Percentiles rank a stretch among this genome's conserved stretches.
Evolutionary conservation across 108 stramenopile species (phyloP).

Genomic region (Skeletonema marinoi): DNA sequence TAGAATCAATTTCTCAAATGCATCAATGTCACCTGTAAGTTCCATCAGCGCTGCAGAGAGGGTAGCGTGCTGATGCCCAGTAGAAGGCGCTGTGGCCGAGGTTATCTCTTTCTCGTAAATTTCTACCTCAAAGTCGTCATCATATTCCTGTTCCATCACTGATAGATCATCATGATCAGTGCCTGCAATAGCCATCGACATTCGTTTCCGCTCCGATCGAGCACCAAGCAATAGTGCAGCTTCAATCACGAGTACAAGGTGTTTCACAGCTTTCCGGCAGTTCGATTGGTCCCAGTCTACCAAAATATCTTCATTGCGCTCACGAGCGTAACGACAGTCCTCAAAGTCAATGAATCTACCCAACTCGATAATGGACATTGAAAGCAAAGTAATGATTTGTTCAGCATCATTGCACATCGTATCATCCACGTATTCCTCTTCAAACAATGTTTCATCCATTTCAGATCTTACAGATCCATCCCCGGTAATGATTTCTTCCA

Average conservation of each 20-base stretch:
- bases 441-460: conserved; percentile 23
- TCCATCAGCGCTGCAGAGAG: conserved; percentile 77
- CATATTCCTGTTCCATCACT: conserved; percentile 38
- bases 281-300: conserved; percentile 72
- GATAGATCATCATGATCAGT: conserved; percentile 21
- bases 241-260: conserved; percentile 78
- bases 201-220: conserved; percentile 47
- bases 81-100: not conserved
- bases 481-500: conserved; percentile 31
- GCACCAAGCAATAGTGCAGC: conserved; percentile 70
- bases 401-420: conserved; percentile 35
- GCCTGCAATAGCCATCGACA: not conserved
- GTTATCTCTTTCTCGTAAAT: conserved; percentile 29
- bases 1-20: conserved; percentile 54
- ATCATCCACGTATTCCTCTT: conserved; percentile 13
- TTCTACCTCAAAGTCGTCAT: conserved; percentile 52
- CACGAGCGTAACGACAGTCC: conserved; percentile 44
- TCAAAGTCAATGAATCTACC: conserved; percentile 65
- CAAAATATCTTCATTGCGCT: conserved; percentile 40
- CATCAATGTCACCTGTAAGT: conserved; percentile 75
- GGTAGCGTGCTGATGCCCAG: conserved; percentile 35
- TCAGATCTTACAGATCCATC: conserved; percentile 41
- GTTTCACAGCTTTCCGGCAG: conserved; percentile 63
- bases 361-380: conserved; percentile 68
- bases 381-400: conserved; percentile 50